Base-by-base conservation (phyloP, 768 basidiomycete species). In the Sporobolomyces phaffii region DNA sequence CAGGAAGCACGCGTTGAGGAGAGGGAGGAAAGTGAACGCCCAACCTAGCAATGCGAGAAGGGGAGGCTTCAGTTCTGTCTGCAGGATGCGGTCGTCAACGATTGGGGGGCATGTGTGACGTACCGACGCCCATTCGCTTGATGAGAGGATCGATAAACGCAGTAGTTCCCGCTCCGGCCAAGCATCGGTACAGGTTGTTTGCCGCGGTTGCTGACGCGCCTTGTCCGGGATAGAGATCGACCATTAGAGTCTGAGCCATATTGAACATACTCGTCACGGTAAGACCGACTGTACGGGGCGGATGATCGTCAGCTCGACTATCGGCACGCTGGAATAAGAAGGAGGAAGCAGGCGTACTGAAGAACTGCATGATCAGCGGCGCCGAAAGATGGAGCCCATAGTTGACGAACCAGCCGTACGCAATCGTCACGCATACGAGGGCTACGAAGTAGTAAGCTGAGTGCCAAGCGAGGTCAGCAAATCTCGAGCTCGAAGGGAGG, bases 171-270 rank as follows among this genome's bases (percentile, higher is more conserved):
- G 73, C 73, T 4, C 71, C 73, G 26, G 51, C 56, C 15, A 68
- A 51, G 31, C 73, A 74, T 3, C 73, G 68, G 47, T 68, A 68
- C 18, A 74, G 56, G 56, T 74, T 74, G 63, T 67, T 70, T 7
- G 68, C 68, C 0, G 66, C 66, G 2, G 61, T 68, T 1, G 66
- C 66, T 0, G 61, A 62, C 1, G 66, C 66, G 4, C 48, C 50
- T 51, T 75, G 68, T 5, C 76, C 75, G 0, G 78, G 77, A 45
- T 73, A 73, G 31, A 80, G 59, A 67, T 80, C 79, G 54, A 78
- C 72, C 20, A 73, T 63, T 11, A 76, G 58, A 0, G 73, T 69
- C 14, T 29, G 38, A 47, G 63, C 40, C 33, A 41, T 56, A 50
- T 71, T 73, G 64, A 71, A 69, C 24, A 73, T 28, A 20, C 54